Base-by-base conservation (phyloP, 305 asterid species). In the Salvia sclarea region DNA sequence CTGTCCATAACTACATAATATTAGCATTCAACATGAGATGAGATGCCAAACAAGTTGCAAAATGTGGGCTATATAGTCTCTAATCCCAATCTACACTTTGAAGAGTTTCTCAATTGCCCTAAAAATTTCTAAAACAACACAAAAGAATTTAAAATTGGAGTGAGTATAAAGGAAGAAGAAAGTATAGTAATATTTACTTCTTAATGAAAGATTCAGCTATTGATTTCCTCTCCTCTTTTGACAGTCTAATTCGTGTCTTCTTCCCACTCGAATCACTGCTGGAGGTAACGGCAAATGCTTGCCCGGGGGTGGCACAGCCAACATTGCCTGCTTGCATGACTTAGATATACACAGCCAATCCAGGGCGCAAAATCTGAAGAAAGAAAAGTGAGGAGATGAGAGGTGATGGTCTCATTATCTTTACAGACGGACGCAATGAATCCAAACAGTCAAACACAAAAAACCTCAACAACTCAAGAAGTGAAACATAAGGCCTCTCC, bases 201-300 rank as follows among this genome's bases (percentile, higher is more conserved):
- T 85, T 84, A 72, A 94, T 81, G 81, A 91, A 94, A 68, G 87
- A 77, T 69, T 94, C 98, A 72, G 83, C 91, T 96, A 94, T 83
- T 1, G 82, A 41, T 79, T 87, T 94, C 69, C 99, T 80, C 84
- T 94, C 98, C 79, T 87, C 93, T 72, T 94, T 94, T 9, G 99
- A 94, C 44, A 93, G 91, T 49, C 98, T 88, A 73, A 83, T 85
- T 76, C 99, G 83, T 30, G 96, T 66, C 70, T 81, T 94, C 82
- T 24, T 86, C 61, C 96, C 85, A 31, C 89, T 88, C 0, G 94
- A 61, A 70, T 77, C 80, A 67, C 71, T 79, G 82, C 70, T 66
- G 45, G 83, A 17, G 66, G 94, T 88, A 66, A 86, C 79, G 43
- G 96, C 96, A 81, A 86, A 79, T 69, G 85, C 80, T 77, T 84